Base-by-base conservation (phyloP, 2,329 filamentous ascomycete genomes). In the Berkeleyomyces rouxiae region DNA sequence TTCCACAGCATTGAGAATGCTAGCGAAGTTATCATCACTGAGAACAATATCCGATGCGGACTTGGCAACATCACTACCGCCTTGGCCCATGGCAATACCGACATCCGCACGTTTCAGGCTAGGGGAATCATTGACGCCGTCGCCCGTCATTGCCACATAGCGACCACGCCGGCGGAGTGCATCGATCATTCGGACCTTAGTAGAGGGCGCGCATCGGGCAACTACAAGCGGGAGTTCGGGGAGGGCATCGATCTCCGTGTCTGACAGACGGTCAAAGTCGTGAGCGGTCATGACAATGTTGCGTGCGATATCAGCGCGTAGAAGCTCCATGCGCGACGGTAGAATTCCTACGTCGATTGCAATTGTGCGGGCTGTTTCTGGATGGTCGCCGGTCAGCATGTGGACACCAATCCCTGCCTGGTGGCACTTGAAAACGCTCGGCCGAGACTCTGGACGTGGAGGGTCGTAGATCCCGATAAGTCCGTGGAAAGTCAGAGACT, bases 141-240 rank as follows among this genome's bases (percentile, higher is more conserved):
- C 85, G 67, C 86, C 86, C 47, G 85, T 88, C 83, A 88, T 88
- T 67, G 85, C 84, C 67, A 82, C 86, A 70, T 87, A 88, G 1
- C 79, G 79, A 64, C 81, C 79, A 62, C 85, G 80, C 37, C 85
- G 79, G 67, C 86, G 84, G 64, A 88, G 78, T 16, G 85, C 84
- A 69, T 87, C 82, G 63, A 88, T 85, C 80, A 88, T 85, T 66
- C 85, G 79, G 16, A 87, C 84, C 71, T 88, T 88, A 42, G 85
- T 88, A 62, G 82, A 75, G 1, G 85, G 85, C 53, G 83, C 84
- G 70, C 85, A 88, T 46, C 85, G 78, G 64, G 85, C 85, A 57
- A 88, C 78, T 2, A 88, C 85, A 5, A 87, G 74, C 0, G 85
- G 85, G 1, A 88, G 74, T 3, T 76, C 73, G 0, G 81, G 78